Conservation (phyloP, 2,329 filamentous ascomycete genomes). For the Scortechinia acanthostroma region DNA sequence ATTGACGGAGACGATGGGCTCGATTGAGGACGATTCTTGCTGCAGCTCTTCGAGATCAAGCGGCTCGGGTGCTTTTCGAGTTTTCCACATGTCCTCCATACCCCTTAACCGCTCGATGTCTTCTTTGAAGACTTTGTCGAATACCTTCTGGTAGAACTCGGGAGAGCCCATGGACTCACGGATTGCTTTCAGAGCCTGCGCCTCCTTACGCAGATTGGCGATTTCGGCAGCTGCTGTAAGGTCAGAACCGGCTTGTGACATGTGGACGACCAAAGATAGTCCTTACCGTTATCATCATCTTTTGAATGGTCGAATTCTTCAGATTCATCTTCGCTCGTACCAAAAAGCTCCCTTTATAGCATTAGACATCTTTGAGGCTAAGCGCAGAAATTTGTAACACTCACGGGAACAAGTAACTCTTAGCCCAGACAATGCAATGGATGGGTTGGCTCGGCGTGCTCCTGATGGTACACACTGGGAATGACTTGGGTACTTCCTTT, state of each 20-base stretch:
- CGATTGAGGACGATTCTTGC: constrained; percentile 26
- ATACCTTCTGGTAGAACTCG: constrained; percentile 55
- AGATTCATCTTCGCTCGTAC: constrained; percentile 59
- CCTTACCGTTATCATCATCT: constrained; percentile 53
- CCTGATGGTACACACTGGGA: constrained; percentile 69
- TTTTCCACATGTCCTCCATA: constrained; percentile 72
- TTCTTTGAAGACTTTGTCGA: constrained; percentile 65
- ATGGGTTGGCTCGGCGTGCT: constrained; percentile 70
- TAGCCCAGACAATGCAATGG: constrained; percentile 74
- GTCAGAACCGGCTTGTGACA: neutral
- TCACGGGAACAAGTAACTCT: constrained; percentile 64
- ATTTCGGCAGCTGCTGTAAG: constrained; percentile 47
- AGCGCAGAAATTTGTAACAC: no score
- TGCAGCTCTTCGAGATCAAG: constrained; percentile 45
- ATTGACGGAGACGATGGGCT: constrained; percentile 31
- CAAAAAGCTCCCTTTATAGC: constrained; percentile 49
- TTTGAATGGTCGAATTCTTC: constrained; percentile 50
- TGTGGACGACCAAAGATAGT: neutral
- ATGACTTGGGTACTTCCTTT: constrained; percentile 63
- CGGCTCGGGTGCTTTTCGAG: constrained; percentile 45
- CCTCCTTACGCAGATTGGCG: constrained; percentile 56
- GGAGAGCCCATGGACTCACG: constrained; percentile 58
- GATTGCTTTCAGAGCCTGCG: constrained; percentile 60
- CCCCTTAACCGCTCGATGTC: constrained; percentile 59
- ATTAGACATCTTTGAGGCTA: neutral